These are phyloP conservation scores for Aureobasidium sp. DNA, from an alignment of 2,329 filamentous ascomycete genomes.

Conservation along the genomic window DNA sequence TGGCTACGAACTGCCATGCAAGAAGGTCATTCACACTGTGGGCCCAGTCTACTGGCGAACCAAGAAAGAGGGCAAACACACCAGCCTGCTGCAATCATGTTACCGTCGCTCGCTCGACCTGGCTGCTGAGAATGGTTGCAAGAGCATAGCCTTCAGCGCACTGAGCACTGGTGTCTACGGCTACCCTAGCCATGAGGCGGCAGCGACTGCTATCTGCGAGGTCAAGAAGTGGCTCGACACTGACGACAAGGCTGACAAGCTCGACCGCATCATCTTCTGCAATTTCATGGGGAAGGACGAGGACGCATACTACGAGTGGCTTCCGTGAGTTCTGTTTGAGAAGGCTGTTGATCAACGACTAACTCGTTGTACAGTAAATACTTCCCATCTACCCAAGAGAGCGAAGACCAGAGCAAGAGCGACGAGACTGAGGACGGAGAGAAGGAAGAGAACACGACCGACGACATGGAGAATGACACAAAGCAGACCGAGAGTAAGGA, in stretches of 20 bases:
- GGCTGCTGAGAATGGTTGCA: slow-evolving; percentile 58
- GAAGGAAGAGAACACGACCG: not conserved
- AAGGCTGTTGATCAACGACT: not conserved
- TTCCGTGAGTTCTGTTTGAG: slow-evolving; percentile 63
- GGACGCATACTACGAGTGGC: slow-evolving; percentile 56
- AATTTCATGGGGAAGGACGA: slow-evolving; percentile 74
- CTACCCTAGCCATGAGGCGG: slow-evolving; percentile 69
- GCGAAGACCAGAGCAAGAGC: slow-evolving; percentile 5
- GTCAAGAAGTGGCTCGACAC: slow-evolving; percentile 48
- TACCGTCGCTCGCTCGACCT: slow-evolving; percentile 65
- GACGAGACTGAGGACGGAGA: not conserved
- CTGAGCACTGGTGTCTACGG: slow-evolving; percentile 88
- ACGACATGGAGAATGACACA: not conserved
- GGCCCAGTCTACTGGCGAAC: slow-evolving; percentile 63
- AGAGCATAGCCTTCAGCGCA: slow-evolving; percentile 71
- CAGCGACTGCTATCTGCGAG: slow-evolving; percentile 58
- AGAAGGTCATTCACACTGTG: slow-evolving; percentile 81
- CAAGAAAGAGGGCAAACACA: slow-evolving; percentile 31
- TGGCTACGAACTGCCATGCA: slow-evolving; percentile 67
- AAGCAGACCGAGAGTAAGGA: not conserved
- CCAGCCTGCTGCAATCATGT: slow-evolving; percentile 48
- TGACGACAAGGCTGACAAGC: slow-evolving; percentile 30
- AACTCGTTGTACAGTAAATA: slow-evolving; percentile 30
- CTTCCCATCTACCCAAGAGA: slow-evolving; percentile 39
- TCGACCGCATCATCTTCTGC: slow-evolving; percentile 76